Evolutionary conservation across 805 yeast species (phyloP), one percentile per base, ranked within the genome.

Genomic region (Sugiyamaella qingdaonensis): DNA sequence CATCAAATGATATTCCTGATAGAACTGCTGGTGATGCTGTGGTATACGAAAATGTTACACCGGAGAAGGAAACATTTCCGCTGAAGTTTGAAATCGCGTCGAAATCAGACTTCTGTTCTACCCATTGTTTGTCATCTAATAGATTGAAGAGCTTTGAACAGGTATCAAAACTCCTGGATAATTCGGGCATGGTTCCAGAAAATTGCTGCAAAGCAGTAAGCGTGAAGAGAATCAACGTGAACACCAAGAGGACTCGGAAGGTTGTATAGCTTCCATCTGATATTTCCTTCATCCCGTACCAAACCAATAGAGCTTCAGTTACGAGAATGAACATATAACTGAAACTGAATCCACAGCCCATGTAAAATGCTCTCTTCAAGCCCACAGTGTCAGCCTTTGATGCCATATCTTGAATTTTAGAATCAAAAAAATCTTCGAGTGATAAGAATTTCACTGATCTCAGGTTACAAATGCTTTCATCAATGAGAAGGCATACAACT

Each of bases 201-300:
- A 87, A 62, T 18, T 76, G 72, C 2, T 83, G 77, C 14, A 92
- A 80, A 11, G 82, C 79, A 48, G 83, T 76, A 31, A 88, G 72
- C 0, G 96, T 82, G 64, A 92, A 88, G 1, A 89, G 70, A 21
- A 92, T 70, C 55, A 94, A 66, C 0, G 91, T 78, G 50, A 88
- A 77, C 0, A 91, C 87, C 60, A 81, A 79, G 71, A 92, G 73
- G 61, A 87, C 73, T 56, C 78, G 79, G n/a, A 71, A 68, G 3
- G 79, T 70, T 0, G 79, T 62, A 63, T 88, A 89, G 45, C 78
- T 79, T 0, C 73, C 75, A 1, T 63, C 58, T 0, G 85, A 80
- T 1, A 89, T 85, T n/a, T 94, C 73, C 46, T 72, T 70, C 74
- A 90, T 74, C 0, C 97, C 97, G 64, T 84, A 90, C 67, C 81